Conservation (phyloP, 176 grass and related monocot genomes). For the Phoenix dactylifera region DNA sequence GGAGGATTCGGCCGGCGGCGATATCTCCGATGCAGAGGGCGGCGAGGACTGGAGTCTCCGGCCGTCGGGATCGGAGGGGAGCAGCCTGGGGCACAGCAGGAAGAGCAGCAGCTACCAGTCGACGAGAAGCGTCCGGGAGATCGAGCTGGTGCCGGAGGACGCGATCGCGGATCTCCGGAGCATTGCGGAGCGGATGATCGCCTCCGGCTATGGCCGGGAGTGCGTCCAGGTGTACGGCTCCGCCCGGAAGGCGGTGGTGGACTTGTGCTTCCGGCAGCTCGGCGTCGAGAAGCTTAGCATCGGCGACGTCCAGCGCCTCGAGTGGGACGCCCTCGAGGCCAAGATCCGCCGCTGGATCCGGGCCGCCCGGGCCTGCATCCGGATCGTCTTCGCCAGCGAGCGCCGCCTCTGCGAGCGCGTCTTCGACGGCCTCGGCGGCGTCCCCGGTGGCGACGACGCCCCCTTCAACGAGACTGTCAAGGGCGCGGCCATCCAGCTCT, state of each 20-base stretch:
- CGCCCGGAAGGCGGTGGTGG: conserved; percentile 70
- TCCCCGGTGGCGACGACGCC: conserved; percentile 25
- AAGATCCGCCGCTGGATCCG: conserved; percentile 94
- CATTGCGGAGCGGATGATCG: conserved; percentile 63
- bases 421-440: conserved; percentile 37
- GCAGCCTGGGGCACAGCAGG: neutral
- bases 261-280: conserved; percentile 55
- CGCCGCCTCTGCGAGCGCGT: conserved; percentile 70
- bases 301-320: conserved; percentile 76
- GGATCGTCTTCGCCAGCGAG: conserved; percentile 79
- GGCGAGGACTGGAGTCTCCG: neutral
- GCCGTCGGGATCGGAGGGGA: conserved; percentile 8
- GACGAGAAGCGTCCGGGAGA: conserved; percentile 62
- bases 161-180: conserved; percentile 59
- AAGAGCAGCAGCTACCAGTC: conserved; percentile 42
- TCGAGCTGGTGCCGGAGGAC: conserved; percentile 71
- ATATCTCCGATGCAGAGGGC: conserved; percentile 17
- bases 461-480: conserved; percentile 78
- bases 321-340: conserved; percentile 50
- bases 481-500: conserved; percentile 75
- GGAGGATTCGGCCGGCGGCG: neutral
- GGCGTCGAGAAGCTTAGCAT: conserved; percentile 93
- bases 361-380: conserved; percentile 48
- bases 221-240: conserved; percentile 87
- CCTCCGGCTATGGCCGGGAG: conserved; percentile 69